phyloP scores from a whole-genome alignment of 192 early-diverging fungal genomes.

The Coemansia sp. region DNA sequence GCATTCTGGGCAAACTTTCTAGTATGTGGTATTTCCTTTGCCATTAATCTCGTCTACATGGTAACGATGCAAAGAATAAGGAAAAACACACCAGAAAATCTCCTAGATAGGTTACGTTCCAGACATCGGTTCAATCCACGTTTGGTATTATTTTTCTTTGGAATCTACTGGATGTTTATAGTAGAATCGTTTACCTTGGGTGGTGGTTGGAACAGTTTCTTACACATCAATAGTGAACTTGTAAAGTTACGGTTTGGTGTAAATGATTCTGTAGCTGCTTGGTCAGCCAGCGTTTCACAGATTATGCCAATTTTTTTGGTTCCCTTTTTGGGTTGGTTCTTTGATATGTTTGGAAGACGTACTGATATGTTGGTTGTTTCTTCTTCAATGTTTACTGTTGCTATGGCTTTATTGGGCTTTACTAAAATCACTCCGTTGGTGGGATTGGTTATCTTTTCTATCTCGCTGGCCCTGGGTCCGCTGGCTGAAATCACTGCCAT shows the following conservation, averaged over 20 bases:
- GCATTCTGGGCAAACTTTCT: constrained; percentile 60
- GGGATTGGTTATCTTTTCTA: constrained; percentile 55
- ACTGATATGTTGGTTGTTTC: constrained; percentile 46
- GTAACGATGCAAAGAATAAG: constrained; percentile 49
- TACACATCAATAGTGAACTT: constrained; percentile 70
- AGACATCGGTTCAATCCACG: constrained; percentile 57
- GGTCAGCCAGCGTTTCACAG: constrained; percentile 64
- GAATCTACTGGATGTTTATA: constrained; percentile 60
- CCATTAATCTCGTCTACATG: constrained; percentile 67
- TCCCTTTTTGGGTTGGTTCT: constrained; percentile 66
- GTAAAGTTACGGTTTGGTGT: constrained; percentile 66
- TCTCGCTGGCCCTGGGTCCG: constrained; percentile 60
- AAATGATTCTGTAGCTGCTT: constrained; percentile 59
- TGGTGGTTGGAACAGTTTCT: constrained; percentile 62
- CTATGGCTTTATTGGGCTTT: constrained; percentile 54
- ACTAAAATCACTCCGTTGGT: constrained; percentile 54
- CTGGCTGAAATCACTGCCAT: constrained; percentile 59
- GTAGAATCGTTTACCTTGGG: constrained; percentile 58
- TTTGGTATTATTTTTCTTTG: constrained; percentile 56
- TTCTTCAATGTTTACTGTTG: constrained; percentile 26
- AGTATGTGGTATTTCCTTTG: constrained; percentile 64
- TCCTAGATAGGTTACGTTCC: constrained; percentile 35
- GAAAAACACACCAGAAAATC: constrained; percentile 13
- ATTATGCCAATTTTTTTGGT: constrained; percentile 65
- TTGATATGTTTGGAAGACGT: constrained; percentile 64